Evolutionary conservation across 352 stramenopile genomes (phyloP).

Genomic region (Phytophthora hibernalis): DNA sequence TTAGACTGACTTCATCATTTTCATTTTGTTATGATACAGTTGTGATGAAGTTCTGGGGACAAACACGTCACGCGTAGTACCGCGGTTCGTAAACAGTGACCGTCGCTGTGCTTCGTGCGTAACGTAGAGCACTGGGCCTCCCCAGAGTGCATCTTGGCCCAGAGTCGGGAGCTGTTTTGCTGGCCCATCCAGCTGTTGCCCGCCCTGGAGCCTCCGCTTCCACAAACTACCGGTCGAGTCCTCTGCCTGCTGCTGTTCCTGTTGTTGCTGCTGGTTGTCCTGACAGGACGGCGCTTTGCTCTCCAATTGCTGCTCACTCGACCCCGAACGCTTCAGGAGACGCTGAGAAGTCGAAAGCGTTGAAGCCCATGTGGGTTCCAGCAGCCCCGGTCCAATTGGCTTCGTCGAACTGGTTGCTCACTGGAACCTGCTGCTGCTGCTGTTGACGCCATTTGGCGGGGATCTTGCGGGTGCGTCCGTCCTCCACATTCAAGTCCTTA

Average conservation of each 20-base stretch:
- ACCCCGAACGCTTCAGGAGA: constrained; percentile 50
- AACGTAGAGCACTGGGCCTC: constrained; percentile 29
- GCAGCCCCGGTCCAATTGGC: constrained; percentile 8
- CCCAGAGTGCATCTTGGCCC: constrained; percentile 52
- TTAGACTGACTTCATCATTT: constrained; percentile 17
- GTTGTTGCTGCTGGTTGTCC: constrained; percentile 23
- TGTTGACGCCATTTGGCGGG: constrained; percentile 39
- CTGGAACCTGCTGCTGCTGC: constrained; percentile 26
- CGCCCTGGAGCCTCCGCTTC: constrained; percentile 38
- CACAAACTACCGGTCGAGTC: constrained; percentile 38
- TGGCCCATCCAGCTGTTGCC: constrained; percentile 4
- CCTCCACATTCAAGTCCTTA: constrained; percentile 36
- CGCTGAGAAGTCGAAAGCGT: constrained; percentile 56
- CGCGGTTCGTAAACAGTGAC: constrained; percentile 40
- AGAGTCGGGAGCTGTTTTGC: constrained; percentile 41
- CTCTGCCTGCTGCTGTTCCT: constrained; percentile 4
- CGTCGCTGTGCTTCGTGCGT: constrained; percentile 37
- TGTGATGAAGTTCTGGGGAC: constrained; percentile 38
- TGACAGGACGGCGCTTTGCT: constrained; percentile 12
- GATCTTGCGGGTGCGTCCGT: constrained; percentile 53
- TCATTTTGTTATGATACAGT: constrained; percentile 27
- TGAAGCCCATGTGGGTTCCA: constrained; percentile 33
- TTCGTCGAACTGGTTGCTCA: constrained; percentile 35
- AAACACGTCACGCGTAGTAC: constrained; percentile 35
- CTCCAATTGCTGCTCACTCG: constrained; percentile 14